phyloP scores from a whole-genome alignment of 306 rosid species.

The Argentina anserina region DNA sequence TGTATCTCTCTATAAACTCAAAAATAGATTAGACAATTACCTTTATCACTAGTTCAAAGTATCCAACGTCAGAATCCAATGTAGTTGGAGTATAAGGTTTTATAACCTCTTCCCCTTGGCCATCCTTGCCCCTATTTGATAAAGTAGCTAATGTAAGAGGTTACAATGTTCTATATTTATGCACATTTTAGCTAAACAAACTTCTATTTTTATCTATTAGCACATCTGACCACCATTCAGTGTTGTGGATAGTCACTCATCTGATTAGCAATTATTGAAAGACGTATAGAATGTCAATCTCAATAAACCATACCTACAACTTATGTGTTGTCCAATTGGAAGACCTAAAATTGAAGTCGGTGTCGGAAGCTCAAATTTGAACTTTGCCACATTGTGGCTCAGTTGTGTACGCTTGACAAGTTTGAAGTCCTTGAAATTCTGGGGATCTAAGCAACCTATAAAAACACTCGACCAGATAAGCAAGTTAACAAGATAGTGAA shows the following conservation, averaged over 20 bases:
- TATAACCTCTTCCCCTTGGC: constrained; percentile 77
- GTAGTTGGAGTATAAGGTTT: constrained; percentile 96
- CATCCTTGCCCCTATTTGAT: constrained; percentile 80
- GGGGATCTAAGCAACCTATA: constrained; percentile 71
- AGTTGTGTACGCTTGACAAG: constrained; percentile 70
- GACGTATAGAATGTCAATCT: neutral
- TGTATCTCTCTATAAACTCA: neutral
- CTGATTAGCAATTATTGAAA: neutral
- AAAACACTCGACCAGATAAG: constrained; percentile 18
- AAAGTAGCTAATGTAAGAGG: constrained; percentile 9
- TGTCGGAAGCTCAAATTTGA: constrained; percentile 71
- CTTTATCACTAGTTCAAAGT: constrained; percentile 93
- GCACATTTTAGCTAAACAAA: neutral
- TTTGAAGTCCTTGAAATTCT: constrained; percentile 68
- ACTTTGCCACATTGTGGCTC: constrained; percentile 97
- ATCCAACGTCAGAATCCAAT: constrained; percentile 91
- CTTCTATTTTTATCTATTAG: neutral
- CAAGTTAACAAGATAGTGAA: neutral
- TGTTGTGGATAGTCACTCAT: neutral
- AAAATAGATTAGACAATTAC: constrained; percentile 22
- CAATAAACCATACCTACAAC: constrained; percentile 73
- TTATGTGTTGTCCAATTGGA: constrained; percentile 98
- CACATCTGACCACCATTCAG: neutral
- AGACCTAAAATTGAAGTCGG: constrained; percentile 88
- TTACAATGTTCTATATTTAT: neutral